These are phyloP conservation scores for Clonostachys rhizophaga DNA, from an alignment of 2,329 filamentous ascomycete genomes.

Conservation along the genomic window DNA sequence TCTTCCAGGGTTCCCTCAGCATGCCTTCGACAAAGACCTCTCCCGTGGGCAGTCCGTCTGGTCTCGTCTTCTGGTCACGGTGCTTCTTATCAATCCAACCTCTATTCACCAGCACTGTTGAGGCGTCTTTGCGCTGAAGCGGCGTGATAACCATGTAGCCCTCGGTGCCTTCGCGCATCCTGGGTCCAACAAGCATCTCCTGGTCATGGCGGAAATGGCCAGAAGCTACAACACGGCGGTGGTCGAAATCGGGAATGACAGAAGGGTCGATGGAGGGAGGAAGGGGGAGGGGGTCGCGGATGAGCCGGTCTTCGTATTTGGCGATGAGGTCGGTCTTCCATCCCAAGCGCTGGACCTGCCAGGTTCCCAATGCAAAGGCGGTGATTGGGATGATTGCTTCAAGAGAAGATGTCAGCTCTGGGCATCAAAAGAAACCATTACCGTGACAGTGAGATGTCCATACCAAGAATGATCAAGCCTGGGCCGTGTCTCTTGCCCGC, in stretches of 20 bases:
- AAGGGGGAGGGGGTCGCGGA: conserved; percentile 79
- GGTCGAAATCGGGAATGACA: conserved; percentile 88
- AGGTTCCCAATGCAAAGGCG: conserved; percentile 84
- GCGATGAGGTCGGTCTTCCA: conserved; percentile 95
- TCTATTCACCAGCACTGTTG: conserved; percentile 79
- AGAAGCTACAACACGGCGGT: conserved; percentile 72
- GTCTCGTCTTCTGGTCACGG: conserved; percentile 59
- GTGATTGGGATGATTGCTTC: conserved; percentile 80
- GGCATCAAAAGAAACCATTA: too few relatives aligned
- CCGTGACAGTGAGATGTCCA: conserved; percentile 1
- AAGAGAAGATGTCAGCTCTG: conserved; percentile 9
- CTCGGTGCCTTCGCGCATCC: conserved; percentile 82
- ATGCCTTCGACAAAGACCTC: conserved; percentile 80
- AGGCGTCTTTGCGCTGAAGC: conserved; percentile 62
- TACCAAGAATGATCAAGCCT: conserved; percentile 74
- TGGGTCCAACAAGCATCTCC: conserved; percentile 94
- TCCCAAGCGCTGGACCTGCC: conserved; percentile 88
- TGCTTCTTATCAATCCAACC: conserved; percentile 87
- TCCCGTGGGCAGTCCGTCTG: conserved; percentile 61
- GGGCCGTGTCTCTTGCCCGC: conserved; percentile 69
- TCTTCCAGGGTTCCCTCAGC: conserved; percentile 87
- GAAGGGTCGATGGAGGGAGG: conserved; percentile 77
- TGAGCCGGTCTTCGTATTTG: conserved; percentile 85
- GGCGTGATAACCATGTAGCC: conserved; percentile 92
- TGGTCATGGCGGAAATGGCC: conserved; percentile 79